Evolutionary conservation across 371 early-diverging fungal genomes (phyloP), one percentile per base, ranked within the genome.

Genomic region (Saksenaea vasiformis): DNA sequence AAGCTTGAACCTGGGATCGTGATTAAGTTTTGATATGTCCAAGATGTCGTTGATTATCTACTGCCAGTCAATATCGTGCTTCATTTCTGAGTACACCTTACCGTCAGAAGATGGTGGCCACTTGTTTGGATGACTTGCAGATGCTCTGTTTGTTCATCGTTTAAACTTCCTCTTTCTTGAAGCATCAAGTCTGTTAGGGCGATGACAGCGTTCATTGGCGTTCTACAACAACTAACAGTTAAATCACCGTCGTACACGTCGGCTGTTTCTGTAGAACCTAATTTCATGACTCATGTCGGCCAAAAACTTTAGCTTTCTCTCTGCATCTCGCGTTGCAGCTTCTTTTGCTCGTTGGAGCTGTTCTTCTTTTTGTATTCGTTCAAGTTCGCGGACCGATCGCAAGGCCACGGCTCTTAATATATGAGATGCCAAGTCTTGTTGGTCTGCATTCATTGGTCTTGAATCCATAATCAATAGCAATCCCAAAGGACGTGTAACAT

Each of bases 141-240:
- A 56, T 81, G 84, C 31, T 83, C 79, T 13, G 77, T 73, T 55
- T 86, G 86, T 62, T 86, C 86, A 2, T 71, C 61, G 34, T 79
- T 82, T n/a, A 86, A 71, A 3, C 74, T 79, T 1, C 65, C 67
- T 36, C 82, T 73, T 63, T 86, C 86, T 63, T 76, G 78, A 26
- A 86, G 60, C 24, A 86, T 66, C 24, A 86, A 66, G 64, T 86
- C 84, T 0, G 86, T 86, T 58, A 86, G 70, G 3, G 84, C 86
- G 56, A 86, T 84, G 34, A 86, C 86, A 5, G 86, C 86, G 67
- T 83, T 84, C 86, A 86, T 86, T 8, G 86, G 86, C 10, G 83
- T 86, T 66, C 82, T 79, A 60, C 34, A 36, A 26, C 24, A 31
- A 56, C 34, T 22, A n/a, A 39, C 28, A 38, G 10, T 59, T 26